Evolutionary conservation across 306 rosid genomes (phyloP).

Genomic region (Datisca glomerata): DNA sequence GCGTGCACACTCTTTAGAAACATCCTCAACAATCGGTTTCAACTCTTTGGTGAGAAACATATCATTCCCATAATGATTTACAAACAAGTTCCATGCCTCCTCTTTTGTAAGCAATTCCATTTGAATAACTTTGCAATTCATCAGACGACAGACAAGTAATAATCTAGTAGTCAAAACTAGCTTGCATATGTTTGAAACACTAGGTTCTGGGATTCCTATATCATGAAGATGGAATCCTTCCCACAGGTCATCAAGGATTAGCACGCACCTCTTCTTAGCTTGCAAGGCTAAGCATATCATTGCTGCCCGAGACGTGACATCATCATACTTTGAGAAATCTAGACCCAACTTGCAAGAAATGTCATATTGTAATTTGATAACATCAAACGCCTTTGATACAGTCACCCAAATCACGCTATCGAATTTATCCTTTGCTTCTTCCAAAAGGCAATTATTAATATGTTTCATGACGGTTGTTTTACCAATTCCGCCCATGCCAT

Average conservation of each 20-base stretch:
- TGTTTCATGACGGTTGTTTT: conserved; percentile 14
- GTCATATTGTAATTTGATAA: not conserved
- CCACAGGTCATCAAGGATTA: conserved; percentile 11
- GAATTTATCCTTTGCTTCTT: not conserved
- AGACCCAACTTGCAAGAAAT: not conserved
- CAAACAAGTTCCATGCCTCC: not conserved
- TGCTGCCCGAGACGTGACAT: not conserved
- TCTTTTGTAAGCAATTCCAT: conserved; percentile 1
- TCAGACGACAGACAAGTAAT: not conserved
- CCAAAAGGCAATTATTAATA: not conserved
- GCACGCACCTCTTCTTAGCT: not conserved
- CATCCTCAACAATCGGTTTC: not conserved
- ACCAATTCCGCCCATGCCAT: conserved; percentile 16
- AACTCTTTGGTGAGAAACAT: not conserved
- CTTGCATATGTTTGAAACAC: not conserved
- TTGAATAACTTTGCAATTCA: not conserved
- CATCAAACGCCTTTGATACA: not conserved
- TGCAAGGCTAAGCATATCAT: not conserved
- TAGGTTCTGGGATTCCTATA: conserved; percentile 1
- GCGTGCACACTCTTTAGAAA: too few species aligned
- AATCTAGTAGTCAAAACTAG: not conserved
- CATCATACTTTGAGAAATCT: not conserved
- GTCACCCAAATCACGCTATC: too few species aligned
- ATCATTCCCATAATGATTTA: not conserved
- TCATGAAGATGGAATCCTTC: not conserved